A percentile compares a stretch with the other conserved stretches of the same genome.
phyloP scores from a whole-genome alignment of 352 stramenopile genomes.

The Phytopythium cucurbitacearum region DNA sequence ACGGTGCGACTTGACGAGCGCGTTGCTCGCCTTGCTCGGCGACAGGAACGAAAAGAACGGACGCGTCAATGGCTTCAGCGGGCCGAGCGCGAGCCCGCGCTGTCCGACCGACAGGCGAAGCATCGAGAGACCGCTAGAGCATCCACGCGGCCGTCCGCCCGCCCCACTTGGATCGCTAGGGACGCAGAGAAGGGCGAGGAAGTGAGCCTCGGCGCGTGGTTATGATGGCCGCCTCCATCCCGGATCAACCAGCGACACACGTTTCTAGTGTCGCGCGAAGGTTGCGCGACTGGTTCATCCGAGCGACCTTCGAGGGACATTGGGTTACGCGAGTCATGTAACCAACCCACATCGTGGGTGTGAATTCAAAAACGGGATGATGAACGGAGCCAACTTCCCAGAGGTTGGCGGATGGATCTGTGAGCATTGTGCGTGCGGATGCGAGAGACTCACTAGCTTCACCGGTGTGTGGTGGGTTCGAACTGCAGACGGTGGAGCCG shows the following conservation, averaged over 20 bases:
- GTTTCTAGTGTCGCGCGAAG: constrained; percentile 6
- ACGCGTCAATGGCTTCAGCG: not conserved
- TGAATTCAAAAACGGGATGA: too few species aligned
- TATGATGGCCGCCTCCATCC: too few species aligned
- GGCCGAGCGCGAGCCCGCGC: too few species aligned
- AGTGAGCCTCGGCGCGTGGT: too few species aligned
- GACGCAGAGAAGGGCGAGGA: too few species aligned
- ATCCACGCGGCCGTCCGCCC: too few species aligned
- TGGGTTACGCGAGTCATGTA: not conserved
- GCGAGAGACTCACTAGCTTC: not conserved
- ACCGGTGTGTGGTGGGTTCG: constrained; percentile 2
- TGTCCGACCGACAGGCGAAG: not conserved
- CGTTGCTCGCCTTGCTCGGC: constrained; percentile 20
- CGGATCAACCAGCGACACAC: too few species aligned
- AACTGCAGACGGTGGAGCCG: constrained; percentile 42
- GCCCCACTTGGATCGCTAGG: too few species aligned
- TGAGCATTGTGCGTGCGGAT: not conserved
- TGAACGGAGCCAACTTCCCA: constrained; percentile 5
- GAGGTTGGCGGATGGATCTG: constrained; percentile 9
- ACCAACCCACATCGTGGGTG: not conserved
- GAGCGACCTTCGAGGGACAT: not conserved
- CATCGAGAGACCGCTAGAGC: not conserved
- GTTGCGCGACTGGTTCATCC: constrained; percentile 1
- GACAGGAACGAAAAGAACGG: constrained; percentile 62
- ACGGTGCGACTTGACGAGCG: constrained; percentile 62